Conservation (phyloP, 2,329 filamentous ascomycete genomes). For the Scorias spongiosa region DNA sequence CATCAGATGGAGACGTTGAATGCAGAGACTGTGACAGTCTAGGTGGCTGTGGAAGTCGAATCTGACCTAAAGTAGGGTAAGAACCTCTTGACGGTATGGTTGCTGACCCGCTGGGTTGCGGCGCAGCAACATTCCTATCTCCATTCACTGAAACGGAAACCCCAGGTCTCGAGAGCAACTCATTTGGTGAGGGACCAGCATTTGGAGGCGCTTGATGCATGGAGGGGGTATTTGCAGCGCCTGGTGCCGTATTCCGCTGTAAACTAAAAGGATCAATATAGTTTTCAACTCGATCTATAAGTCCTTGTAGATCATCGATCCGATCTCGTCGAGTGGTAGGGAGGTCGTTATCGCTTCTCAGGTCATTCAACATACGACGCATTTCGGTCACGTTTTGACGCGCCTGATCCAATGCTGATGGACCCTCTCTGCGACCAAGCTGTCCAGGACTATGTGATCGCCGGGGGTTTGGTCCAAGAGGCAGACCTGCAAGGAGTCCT, state of each 20-base stretch:
- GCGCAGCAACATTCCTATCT: too few relatives aligned
- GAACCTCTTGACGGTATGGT: too few relatives aligned
- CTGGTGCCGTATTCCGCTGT: too few relatives aligned
- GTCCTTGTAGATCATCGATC: constrained; percentile 10
- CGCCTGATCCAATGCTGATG: constrained; percentile 16
- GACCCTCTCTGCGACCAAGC: constrained; percentile 1
- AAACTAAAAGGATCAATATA: constrained; percentile 15
- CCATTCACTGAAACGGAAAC: too few relatives aligned
- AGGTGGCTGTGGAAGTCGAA: background rate
- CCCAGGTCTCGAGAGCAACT: too few relatives aligned
- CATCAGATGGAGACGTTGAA: constrained; percentile 9
- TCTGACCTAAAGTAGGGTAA: too few relatives aligned
- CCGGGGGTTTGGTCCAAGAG: background rate
- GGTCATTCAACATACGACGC: constrained; percentile 15
- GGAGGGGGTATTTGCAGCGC: too few relatives aligned
- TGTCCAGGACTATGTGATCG: background rate
- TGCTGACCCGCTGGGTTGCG: too few relatives aligned
- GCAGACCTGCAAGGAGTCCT: background rate
- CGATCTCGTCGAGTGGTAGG: constrained; percentile 10
- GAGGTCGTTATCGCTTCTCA: constrained; percentile 6
- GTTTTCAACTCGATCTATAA: constrained; percentile 11
- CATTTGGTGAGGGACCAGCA: too few relatives aligned
- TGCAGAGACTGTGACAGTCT: background rate
- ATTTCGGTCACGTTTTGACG: constrained; percentile 18
- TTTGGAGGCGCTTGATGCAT: too few relatives aligned